These are phyloP conservation scores for Daldinia eschscholtzii DNA, from an alignment of 2,329 filamentous ascomycete species.

Conservation along the genomic window DNA sequence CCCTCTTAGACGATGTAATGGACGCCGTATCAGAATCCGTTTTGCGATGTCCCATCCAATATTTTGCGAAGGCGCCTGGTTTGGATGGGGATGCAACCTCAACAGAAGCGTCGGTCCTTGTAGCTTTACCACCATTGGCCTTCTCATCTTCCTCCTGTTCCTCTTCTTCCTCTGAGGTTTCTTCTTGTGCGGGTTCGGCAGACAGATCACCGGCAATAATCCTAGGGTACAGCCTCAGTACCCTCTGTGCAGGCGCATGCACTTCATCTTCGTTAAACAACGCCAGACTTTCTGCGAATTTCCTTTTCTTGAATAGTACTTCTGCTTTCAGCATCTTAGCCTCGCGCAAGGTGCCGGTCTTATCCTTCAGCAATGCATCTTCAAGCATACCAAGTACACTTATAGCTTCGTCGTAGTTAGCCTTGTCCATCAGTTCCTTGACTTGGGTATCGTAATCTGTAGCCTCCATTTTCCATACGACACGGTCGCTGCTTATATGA, in stretches of 20 bases:
- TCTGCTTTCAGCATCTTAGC: conserved; percentile 95
- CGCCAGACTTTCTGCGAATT: conserved; percentile 87
- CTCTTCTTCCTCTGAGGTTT: conserved; percentile 61
- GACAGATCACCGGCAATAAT: conserved; percentile 87
- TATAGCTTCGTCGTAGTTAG: conserved; percentile 88
- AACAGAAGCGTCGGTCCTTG: conserved; percentile 45
- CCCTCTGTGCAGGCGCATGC: conserved; percentile 87
- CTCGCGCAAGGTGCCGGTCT: conserved; percentile 82
- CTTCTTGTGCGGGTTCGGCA: conserved; percentile 60
- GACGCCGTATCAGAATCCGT: conserved; percentile 68
- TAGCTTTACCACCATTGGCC: conserved; percentile 52
- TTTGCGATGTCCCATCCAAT: conserved; percentile 65
- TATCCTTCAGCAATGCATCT: conserved; percentile 88
- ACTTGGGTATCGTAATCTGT: conserved; percentile 93
- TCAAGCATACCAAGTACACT: conserved; percentile 91
- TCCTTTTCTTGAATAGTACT: conserved; percentile 82
- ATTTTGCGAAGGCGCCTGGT: conserved; percentile 65
- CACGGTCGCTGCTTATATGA: conserved; percentile 89
- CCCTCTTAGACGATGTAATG: conserved; percentile 69
- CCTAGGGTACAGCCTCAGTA: conserved; percentile 85
- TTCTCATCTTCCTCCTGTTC: conserved; percentile 55
- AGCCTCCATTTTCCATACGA: conserved; percentile 95
- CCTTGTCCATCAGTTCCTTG: conserved; percentile 79
- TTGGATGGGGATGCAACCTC: conserved; percentile 54
- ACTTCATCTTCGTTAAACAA: conserved; percentile 88